Base-by-base conservation (phyloP, 495 filamentous ascomycete genomes). In the Pseudotulostoma volvatum region DNA sequence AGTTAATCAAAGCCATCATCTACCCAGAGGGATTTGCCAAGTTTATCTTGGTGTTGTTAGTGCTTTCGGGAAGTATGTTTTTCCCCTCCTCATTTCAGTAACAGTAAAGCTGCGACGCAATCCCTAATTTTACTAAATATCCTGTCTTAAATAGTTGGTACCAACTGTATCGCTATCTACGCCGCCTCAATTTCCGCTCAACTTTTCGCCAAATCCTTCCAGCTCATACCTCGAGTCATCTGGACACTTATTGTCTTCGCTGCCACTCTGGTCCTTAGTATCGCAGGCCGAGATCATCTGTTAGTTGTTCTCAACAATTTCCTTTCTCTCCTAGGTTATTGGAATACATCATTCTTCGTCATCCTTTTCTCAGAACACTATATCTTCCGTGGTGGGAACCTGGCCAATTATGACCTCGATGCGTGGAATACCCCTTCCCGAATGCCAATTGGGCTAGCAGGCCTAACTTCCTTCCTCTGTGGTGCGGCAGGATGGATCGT, bases 291-390 rank as follows among this genome's bases (percentile, higher is more conserved):
- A 9, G 42, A 63, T 28, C 37, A 60, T 18, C 48, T 70, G 0
- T 46, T 52, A 7, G 50, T 46, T n/a, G 55, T 60, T 13, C 47
- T 68, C 2, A 55, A 69, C 46, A 63, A 74, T 40, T 74, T 77
- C 51, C 60, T 78, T 16, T 62, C 64, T 7, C 48, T 76, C 23
- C 55, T 78, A 14, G 70, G 73, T 4, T 78, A 77, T 52, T 75
- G 71, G 67, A 66, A 62, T 37, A 70, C 71, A 9, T 61, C 61
- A 1, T 75, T 70, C 49, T 67, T 70, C 23, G 57, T 68, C 39
- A 73, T 78, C 42, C 42, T 79, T 2, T 63, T 75, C 42, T 52
- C 55, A 8, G 76, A 81, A 42, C 72, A 81, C 50, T 71, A 70
- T 42, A 37, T 66, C 31, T 78, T 79, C 59, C 66, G 75, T 11